phyloP scores from a whole-genome alignment of 495 filamentous ascomycete genomes.

The Trichoderma asperelloides region DNA sequence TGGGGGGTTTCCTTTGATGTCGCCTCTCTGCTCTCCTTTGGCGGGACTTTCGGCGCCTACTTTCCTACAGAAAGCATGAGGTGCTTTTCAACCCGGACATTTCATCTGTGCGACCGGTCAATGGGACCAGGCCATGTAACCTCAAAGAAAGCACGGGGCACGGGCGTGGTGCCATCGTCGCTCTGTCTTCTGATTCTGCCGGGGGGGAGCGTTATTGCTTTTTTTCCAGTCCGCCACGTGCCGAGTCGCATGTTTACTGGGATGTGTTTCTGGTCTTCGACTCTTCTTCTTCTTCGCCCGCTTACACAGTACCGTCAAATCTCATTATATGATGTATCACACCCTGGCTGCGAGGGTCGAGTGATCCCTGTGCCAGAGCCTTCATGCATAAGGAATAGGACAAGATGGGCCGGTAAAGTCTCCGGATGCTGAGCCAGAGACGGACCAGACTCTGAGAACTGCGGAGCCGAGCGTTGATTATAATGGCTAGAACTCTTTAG shows the following conservation, averaged over 20 bases:
- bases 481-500: background rate
- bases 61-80: too few species aligned
- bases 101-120: too few species aligned
- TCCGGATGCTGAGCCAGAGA: background rate
- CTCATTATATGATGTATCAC: background rate
- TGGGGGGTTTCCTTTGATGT: too few species aligned
- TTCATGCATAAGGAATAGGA: background rate
- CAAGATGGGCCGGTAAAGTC: background rate
- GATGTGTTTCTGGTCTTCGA: background rate
- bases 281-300: background rate
- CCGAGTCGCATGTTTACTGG: background rate
- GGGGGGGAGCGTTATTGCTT: background rate
- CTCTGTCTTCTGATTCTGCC: background rate
- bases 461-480: background rate
- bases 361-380: background rate
- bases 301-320: background rate
- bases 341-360: background rate
- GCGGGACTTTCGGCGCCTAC: too few species aligned
- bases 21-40: too few species aligned
- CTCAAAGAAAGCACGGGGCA: background rate
- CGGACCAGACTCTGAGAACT: background rate
- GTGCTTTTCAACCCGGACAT: too few species aligned
- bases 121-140: background rate
- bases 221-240: background rate
- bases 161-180: background rate